Conservation (phyloP, 2,329 filamentous ascomycete genomes). For the Neodidymelliopsis sp. region DNA sequence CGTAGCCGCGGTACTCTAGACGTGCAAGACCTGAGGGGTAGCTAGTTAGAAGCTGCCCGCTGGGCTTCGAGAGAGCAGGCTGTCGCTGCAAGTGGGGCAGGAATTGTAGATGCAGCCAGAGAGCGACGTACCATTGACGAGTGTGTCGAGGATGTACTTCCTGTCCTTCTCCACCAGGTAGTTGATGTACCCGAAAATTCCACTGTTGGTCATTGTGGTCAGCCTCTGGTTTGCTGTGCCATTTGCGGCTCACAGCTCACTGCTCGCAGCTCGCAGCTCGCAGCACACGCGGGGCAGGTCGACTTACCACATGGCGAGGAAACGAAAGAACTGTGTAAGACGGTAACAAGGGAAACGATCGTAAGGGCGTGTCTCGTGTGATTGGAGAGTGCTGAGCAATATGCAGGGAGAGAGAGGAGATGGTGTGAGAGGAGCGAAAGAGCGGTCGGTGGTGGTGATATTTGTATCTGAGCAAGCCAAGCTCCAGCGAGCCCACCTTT, state of each 20-base stretch:
- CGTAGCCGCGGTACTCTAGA: constrained; percentile 98
- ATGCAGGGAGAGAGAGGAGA: constrained; percentile 25
- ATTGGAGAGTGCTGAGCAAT: constrained; percentile 22
- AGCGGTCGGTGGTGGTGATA: constrained; percentile 46
- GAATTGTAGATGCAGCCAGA: constrained; percentile 3
- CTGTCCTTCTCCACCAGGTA: constrained; percentile 99
- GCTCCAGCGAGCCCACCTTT: constrained; percentile 36
- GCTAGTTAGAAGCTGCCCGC: constrained; percentile 32
- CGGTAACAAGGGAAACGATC: constrained; percentile 38
- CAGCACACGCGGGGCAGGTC: constrained; percentile 29
- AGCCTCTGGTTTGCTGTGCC: constrained; percentile 19
- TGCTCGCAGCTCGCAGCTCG: constrained; percentile 14
- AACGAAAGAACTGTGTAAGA: constrained; percentile 35
- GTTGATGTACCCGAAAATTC: constrained; percentile 99
- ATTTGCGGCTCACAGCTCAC: constrained; percentile 11
- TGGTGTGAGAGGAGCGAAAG: constrained; percentile 42
- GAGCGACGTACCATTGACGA: constrained; percentile 82
- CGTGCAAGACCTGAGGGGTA: constrained; percentile 77
- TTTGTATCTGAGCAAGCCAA: constrained; percentile 45
- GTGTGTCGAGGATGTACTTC: constrained; percentile 92
- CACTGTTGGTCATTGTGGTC: constrained; percentile 62
- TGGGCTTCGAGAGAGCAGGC: background rate
- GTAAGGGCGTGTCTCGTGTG: constrained; percentile 27
- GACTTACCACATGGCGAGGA: constrained; percentile 50
- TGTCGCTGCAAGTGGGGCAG: constrained; percentile 11